Evolutionary conservation across 306 rosid species (phyloP).

Genomic region (Neltuma alba): DNA sequence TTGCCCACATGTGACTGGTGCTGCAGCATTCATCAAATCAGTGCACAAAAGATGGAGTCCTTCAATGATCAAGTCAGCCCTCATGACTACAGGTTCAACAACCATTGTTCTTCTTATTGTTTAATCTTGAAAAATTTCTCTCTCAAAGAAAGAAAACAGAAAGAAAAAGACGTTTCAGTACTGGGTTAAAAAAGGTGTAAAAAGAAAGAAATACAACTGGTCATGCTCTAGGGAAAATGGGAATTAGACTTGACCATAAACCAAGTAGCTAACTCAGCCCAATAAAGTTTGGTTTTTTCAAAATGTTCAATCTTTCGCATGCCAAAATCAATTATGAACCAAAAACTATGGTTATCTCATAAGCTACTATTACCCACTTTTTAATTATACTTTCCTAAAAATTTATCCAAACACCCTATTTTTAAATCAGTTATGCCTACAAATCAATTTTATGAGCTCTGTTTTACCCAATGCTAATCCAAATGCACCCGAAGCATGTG

Average conservation of each 20-base stretch:
- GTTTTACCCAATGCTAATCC: too few species aligned
- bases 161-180: neutral
- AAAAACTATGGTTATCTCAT: too few species aligned
- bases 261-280: neutral
- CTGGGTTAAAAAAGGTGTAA: neutral
- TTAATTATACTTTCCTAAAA: too few species aligned
- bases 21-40: conserved; percentile 82
- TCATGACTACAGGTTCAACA: conserved; percentile 86
- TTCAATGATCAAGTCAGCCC: conserved; percentile 90
- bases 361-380: too few species aligned
- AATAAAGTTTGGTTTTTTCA: neutral
- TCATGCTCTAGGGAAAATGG: neutral
- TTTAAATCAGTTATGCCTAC: too few species aligned
- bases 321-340: too few species aligned
- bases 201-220: neutral
- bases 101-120: neutral
- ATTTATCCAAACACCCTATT: too few species aligned
- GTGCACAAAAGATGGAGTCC: conserved; percentile 66
- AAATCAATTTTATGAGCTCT: too few species aligned
- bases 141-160: neutral
- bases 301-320: neutral
- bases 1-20: conserved; percentile 94
- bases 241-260: neutral
- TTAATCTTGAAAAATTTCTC: neutral
- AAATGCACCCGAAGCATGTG: too few species aligned